These are phyloP conservation scores for Colletotrichum falcatum DNA, from an alignment of 2,329 filamentous ascomycete genomes.

Conservation along the genomic window DNA sequence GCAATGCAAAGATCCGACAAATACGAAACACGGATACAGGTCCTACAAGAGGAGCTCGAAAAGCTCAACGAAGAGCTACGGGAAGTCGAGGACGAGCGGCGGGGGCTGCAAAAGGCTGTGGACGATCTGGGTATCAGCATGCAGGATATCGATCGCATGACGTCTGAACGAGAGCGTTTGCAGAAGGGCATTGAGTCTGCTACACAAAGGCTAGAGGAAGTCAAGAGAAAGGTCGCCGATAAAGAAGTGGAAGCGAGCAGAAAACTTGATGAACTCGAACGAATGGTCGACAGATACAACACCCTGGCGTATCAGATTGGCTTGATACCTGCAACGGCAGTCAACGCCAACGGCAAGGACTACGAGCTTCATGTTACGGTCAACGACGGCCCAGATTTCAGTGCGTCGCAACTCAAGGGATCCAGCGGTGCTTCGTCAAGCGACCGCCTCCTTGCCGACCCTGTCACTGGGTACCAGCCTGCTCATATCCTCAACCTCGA, in stretches of 20 bases:
- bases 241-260: constrained; percentile 88
- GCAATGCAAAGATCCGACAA: constrained; percentile 90
- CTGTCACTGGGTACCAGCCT: constrained; percentile 88
- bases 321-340: constrained; percentile 85
- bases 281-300: constrained; percentile 91
- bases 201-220: constrained; percentile 81
- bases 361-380: constrained; percentile 89
- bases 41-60: constrained; percentile 88
- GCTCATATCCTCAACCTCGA: constrained; percentile 91
- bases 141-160: constrained; percentile 99
- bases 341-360: constrained; percentile 85
- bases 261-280: constrained; percentile 93
- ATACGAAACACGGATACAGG: constrained; percentile 82
- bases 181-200: constrained; percentile 87
- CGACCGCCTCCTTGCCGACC: constrained; percentile 85
- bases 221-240: constrained; percentile 84
- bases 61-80: constrained; percentile 80
- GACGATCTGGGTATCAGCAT: constrained; percentile 96
- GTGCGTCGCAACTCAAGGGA: constrained; percentile 64
- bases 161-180: constrained; percentile 91
- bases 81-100: constrained; percentile 85
- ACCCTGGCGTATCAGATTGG: constrained; percentile 93
- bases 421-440: constrained; percentile 61
- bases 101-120: constrained; percentile 83
- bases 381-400: constrained; percentile 82